Percentiles rank a stretch among this genome's conserved stretches.
phyloP scores from a whole-genome alignment of 2,329 filamentous ascomycete species.

The Diaporthe humulicola region DNA sequence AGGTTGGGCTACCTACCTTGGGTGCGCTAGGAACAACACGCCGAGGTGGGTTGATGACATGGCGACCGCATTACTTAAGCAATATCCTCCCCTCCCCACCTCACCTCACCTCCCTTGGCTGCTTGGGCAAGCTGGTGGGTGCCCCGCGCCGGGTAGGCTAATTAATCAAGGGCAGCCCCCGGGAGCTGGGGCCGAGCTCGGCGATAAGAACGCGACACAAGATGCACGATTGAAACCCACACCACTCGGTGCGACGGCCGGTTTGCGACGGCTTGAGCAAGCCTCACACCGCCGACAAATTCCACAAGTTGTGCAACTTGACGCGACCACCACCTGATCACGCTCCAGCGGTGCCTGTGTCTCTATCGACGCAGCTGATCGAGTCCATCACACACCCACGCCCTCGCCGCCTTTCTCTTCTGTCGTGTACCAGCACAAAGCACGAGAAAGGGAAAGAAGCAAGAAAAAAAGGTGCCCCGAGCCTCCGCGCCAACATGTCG shows the following conservation, averaged over 20 bases:
- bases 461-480: not conserved
- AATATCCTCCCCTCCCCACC: not conserved
- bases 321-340: not conserved
- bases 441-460: too few relatives aligned
- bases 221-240: conserved; percentile 7
- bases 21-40: conserved; percentile 30
- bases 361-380: conserved; percentile 16
- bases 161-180: not conserved
- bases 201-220: conserved; percentile 27
- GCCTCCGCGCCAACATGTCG: conserved; percentile 63
- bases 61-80: conserved; percentile 32
- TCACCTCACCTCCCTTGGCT: not conserved
- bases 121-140: not conserved
- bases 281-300: conserved; percentile 13
- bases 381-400: not conserved
- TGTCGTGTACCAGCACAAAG: not conserved
- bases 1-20: not conserved
- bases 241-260: conserved; percentile 14
- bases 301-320: conserved; percentile 10
- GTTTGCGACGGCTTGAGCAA: conserved; percentile 37
- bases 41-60: conserved; percentile 9
- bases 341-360: conserved; percentile 4
- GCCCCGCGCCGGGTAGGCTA: conserved; percentile 19
- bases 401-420: not conserved
- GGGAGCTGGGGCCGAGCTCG: conserved; percentile 36